phyloP scores from a whole-genome alignment of 169 alveolate genomes.

The Perkinsus olseni region DNA sequence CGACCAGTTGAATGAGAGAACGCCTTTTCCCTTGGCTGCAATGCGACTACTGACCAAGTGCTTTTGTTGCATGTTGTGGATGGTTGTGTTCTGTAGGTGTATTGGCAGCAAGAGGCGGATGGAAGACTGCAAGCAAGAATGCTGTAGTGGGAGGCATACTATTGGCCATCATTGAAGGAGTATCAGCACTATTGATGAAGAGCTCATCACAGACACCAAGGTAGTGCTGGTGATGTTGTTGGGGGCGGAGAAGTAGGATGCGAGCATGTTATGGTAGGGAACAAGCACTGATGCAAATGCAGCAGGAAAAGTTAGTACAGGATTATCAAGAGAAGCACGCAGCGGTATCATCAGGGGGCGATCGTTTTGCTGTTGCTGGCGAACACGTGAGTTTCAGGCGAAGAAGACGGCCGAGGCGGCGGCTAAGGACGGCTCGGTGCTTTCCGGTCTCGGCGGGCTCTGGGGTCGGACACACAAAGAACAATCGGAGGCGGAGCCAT shows the following conservation, averaged over 20 bases:
- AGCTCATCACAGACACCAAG: not conserved
- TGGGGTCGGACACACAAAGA: not conserved
- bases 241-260: not conserved
- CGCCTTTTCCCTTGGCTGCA: too few species aligned
- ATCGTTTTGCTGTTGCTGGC: not conserved
- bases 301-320: not conserved
- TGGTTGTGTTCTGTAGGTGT: not conserved
- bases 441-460: not conserved
- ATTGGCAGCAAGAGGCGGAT: constrained; percentile 38
- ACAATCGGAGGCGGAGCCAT: not conserved
- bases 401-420: not conserved
- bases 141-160: constrained; percentile 46
- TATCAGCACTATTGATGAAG: constrained; percentile 16
- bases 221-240: not conserved
- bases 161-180: constrained; percentile 41
- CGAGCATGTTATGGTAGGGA: not conserved
- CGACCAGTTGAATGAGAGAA: too few species aligned
- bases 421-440: not conserved
- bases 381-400: not conserved
- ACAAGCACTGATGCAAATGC: not conserved
- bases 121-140: constrained; percentile 31
- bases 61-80: not conserved
- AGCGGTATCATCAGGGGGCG: not conserved
- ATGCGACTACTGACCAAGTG: too few species aligned
- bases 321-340: not conserved